A percentile compares a stretch with the other conserved stretches of the same genome.
phyloP scores from a whole-genome alignment of 805 yeast genomes.

The Lachancea nothofagi region DNA sequence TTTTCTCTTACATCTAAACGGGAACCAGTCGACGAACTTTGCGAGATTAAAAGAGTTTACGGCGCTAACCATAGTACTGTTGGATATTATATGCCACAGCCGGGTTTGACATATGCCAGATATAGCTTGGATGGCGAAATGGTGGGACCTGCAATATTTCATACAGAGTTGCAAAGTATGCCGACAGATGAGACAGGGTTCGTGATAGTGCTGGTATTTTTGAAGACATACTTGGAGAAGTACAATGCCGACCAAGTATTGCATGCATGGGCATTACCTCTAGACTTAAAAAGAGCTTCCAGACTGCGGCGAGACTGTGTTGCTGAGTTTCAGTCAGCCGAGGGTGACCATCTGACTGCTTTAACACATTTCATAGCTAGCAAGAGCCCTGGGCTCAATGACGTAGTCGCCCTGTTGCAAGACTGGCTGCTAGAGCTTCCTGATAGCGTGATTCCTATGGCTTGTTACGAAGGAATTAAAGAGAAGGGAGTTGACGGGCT shows the following conservation, averaged over 20 bases:
- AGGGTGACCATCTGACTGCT: constrained; percentile 3
- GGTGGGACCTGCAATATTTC: constrained; percentile 2
- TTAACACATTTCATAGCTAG: constrained; percentile 2
- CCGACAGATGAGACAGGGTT: constrained; percentile 4
- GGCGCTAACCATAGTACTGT: constrained; percentile 6
- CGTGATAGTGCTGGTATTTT: neutral
- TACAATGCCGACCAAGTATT: constrained; percentile 5
- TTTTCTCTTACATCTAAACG: neutral
- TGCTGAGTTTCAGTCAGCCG: constrained; percentile 6
- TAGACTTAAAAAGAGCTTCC: constrained; percentile 13
- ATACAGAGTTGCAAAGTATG: constrained; percentile 1
- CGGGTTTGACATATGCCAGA: constrained; percentile 4
- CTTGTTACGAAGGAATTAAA: constrained; percentile 6
- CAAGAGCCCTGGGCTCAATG: constrained; percentile 7
- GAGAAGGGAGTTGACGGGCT: constrained; percentile 1
- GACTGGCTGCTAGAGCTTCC: constrained; percentile 56
- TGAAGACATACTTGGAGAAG: neutral
- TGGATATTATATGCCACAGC: constrained; percentile 7
- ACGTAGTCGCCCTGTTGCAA: constrained; percentile 41
- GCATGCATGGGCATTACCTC: constrained; percentile 14
- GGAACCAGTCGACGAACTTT: neutral
- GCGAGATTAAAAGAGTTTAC: constrained; percentile 1
- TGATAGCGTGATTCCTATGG: constrained; percentile 39
- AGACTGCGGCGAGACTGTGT: constrained; percentile 16
- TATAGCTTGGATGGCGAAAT: neutral